A percentile compares a stretch with the other conserved stretches of the same genome.
Evolutionary conservation across 2,329 filamentous ascomycete genomes (phyloP).

Genomic region (Rutstroemia sydowiana): DNA sequence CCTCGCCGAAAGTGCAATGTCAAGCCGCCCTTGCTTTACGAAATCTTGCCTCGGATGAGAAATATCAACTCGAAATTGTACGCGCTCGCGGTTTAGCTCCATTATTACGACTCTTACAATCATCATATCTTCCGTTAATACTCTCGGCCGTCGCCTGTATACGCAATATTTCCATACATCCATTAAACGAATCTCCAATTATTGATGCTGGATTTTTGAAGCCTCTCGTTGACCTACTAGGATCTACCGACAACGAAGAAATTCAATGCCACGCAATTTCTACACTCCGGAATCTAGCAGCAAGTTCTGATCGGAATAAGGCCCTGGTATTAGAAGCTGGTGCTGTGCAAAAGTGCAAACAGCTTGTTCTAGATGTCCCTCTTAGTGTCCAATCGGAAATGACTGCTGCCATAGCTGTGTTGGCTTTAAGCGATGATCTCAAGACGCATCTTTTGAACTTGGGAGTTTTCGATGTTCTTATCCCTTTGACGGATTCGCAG

Average conservation of each 20-base stretch:
- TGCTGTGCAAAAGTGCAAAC: constrained; percentile 97
- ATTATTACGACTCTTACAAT: constrained; percentile 83
- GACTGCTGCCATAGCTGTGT: constrained; percentile 97
- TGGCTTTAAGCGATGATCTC: constrained; percentile 90
- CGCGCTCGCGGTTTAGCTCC: constrained; percentile 78
- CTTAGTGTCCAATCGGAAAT: constrained; percentile 96
- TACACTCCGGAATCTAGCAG: constrained; percentile 87
- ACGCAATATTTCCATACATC: constrained; percentile 97
- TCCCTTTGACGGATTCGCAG: constrained; percentile 87
- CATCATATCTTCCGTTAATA: constrained; percentile 90
- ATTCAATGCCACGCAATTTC: constrained; percentile 99
- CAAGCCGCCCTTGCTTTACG: constrained; percentile 90
- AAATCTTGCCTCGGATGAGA: constrained; percentile 95
- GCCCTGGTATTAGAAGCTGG: constrained; percentile 94
- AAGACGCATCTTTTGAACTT: constrained; percentile 86
- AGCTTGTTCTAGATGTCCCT: constrained; percentile 86
- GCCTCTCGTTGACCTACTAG: constrained; percentile 85
- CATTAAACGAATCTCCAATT: constrained; percentile 94
- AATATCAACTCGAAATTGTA: constrained; percentile 97
- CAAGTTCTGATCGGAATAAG: constrained; percentile 96
- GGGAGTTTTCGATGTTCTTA: constrained; percentile 92
- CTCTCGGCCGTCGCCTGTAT: constrained; percentile 97
- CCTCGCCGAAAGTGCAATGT: constrained; percentile 94
- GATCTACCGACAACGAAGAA: constrained; percentile 95
- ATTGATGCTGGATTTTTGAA: constrained; percentile 96